A percentile compares a stretch with the other conserved stretches of the same genome.
phyloP scores from a whole-genome alignment of 2,329 filamentous ascomycete genomes.

The Aspergillus sp. region DNA sequence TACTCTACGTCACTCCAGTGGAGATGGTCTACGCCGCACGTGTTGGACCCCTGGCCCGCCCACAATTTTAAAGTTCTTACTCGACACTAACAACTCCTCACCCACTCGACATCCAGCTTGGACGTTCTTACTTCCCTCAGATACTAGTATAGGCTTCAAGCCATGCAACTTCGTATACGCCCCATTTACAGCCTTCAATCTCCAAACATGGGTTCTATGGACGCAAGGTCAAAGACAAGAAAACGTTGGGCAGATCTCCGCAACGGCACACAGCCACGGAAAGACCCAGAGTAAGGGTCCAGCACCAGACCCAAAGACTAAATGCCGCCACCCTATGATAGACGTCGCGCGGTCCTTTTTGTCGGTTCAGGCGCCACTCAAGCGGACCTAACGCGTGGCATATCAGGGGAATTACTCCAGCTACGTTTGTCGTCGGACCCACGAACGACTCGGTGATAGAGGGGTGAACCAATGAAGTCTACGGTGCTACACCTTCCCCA shows the following conservation, averaged over 20 bases:
- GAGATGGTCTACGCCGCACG: not conserved
- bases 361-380: not conserved
- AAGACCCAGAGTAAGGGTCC: not conserved
- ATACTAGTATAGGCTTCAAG: not conserved
- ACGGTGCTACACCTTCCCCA: not conserved
- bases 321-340: not conserved
- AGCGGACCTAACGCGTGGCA: conserved; percentile 5
- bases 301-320: not conserved
- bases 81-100: no score
- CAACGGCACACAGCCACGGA: not conserved
- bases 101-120: no score
- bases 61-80: not conserved
- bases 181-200: not conserved
- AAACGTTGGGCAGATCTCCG: not conserved
- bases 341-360: not conserved
- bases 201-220: not conserved
- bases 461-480: not conserved
- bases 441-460: not conserved
- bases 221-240: no score
- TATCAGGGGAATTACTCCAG: not conserved
- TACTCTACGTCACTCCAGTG: not conserved
- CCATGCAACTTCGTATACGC: no score
- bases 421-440: not conserved
- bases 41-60: not conserved
- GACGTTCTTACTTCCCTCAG: no score